Percentiles rank a stretch among this genome's conserved stretches.
Conservation (phyloP, 345 rosid species). For the Rhizophora apiculata region DNA sequence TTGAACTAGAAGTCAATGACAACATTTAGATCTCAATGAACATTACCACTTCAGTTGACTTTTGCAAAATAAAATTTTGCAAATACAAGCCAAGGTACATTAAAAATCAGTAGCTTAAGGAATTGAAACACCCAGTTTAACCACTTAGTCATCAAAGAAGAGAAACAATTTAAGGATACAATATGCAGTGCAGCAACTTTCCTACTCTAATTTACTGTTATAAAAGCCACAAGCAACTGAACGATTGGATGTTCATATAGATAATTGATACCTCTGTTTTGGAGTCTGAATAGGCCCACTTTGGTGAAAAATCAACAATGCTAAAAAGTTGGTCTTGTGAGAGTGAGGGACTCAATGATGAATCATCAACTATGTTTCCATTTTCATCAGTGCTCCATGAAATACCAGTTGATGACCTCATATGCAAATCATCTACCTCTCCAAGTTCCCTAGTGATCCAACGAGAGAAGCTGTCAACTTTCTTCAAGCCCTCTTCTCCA, state of each 20-base stretch:
- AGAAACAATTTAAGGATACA: not conserved
- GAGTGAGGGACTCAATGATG: constrained; percentile 76
- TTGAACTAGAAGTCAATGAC: no score
- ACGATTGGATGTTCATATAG: not conserved
- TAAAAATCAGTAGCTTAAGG: not conserved
- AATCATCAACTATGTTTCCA: constrained; percentile 55
- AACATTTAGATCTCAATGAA: no score
- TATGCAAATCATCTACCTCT: constrained; percentile 70
- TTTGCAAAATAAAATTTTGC: no score
- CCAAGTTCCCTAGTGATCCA: constrained; percentile 79
- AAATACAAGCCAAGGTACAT: no score
- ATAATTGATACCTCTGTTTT: constrained; percentile 59
- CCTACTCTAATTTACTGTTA: not conserved
- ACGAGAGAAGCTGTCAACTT: constrained; percentile 88
- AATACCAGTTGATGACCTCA: constrained; percentile 66
- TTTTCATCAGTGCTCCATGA: constrained; percentile 70
- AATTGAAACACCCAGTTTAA: not conserved
- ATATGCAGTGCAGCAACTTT: no score
- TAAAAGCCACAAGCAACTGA: not conserved
- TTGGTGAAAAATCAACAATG: constrained; percentile 72
- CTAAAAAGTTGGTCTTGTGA: constrained; percentile 87
- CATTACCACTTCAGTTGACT: no score
- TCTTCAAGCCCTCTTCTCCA: constrained; percentile 63
- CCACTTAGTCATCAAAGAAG: not conserved
- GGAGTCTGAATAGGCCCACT: constrained; percentile 57